Evolutionary conservation across 2,329 filamentous ascomycete genomes (phyloP).

Genomic region (Calonectria hongkongensis): DNA sequence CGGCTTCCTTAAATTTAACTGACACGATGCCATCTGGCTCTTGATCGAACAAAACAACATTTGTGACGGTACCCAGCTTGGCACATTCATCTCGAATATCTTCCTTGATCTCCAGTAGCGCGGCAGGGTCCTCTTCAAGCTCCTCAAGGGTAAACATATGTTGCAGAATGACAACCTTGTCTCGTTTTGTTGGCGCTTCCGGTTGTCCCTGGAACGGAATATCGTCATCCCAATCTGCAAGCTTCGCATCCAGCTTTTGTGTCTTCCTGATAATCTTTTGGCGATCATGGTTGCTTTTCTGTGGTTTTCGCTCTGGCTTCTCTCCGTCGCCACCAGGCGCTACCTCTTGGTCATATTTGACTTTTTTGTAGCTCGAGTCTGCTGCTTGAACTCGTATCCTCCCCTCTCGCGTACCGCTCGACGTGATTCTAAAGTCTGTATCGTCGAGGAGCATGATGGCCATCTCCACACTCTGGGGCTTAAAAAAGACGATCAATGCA

Average conservation of each 20-base stretch:
- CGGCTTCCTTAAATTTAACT: slow-evolving; percentile 84
- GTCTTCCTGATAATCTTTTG: slow-evolving; percentile 94
- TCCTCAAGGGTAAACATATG: slow-evolving; percentile 95
- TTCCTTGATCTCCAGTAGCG: slow-evolving; percentile 92
- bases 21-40: slow-evolving; percentile 90
- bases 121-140: slow-evolving; percentile 88
- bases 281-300: slow-evolving; percentile 80
- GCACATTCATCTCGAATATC: slow-evolving; percentile 93
- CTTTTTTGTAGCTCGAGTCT: slow-evolving; percentile 93
- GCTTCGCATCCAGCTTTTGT: slow-evolving; percentile 91
- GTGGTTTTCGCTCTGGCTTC: slow-evolving; percentile 62
- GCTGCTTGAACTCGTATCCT: slow-evolving; percentile 89
- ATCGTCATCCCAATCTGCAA: slow-evolving; percentile 97
- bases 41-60: slow-evolving; percentile 91
- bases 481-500: slow-evolving; percentile 94
- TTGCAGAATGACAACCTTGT: slow-evolving; percentile 90
- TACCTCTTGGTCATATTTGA: slow-evolving; percentile 76
- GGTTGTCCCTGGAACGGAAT: slow-evolving; percentile 72
- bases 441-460: slow-evolving; percentile 89
- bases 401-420: slow-evolving; percentile 71
- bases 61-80: slow-evolving; percentile 91
- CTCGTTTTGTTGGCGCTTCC: slow-evolving; percentile 74
- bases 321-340: slow-evolving; percentile 47
- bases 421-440: slow-evolving; percentile 83
- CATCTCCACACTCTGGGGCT: slow-evolving; percentile 92